Evolutionary conservation across 257 asterid genomes (phyloP).

Genomic region (Penstemon eatonii): DNA sequence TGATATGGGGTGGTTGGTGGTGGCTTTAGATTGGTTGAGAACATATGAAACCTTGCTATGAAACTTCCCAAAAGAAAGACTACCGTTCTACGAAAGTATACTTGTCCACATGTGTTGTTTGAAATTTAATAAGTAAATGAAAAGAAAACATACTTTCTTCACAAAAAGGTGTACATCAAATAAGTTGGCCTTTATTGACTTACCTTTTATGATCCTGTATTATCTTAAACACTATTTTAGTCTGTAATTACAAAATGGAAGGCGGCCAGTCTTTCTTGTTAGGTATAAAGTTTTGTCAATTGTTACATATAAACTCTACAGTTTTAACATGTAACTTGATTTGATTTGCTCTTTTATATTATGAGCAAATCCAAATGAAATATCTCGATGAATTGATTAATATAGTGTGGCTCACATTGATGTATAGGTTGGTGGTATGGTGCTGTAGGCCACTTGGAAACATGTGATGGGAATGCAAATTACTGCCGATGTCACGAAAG

Average conservation of each 20-base stretch:
- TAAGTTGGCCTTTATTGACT: constrained; percentile 38
- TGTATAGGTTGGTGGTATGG: constrained; percentile 97
- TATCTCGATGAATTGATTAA: constrained; percentile 27
- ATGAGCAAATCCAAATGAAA: constrained; percentile 32
- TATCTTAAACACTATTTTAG: neutral
- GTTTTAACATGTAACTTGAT: constrained; percentile 12
- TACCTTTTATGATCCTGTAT: constrained; percentile 13
- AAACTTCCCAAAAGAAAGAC: neutral
- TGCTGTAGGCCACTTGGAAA: constrained; percentile 84
- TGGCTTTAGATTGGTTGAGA: constrained; percentile 22
- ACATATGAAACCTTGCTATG: constrained; percentile 22
- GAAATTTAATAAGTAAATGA: neutral
- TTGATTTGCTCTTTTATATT: constrained; percentile 20
- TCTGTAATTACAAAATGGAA: constrained; percentile 17
- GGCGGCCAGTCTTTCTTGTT: constrained; percentile 35
- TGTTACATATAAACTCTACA: constrained; percentile 11
- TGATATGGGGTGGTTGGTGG: constrained; percentile 24
- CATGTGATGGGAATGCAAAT: constrained; percentile 65
- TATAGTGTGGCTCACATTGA: constrained; percentile 27
- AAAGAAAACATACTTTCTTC: constrained; percentile 6
- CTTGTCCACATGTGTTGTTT: constrained; percentile 17
- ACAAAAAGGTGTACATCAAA: constrained; percentile 19
- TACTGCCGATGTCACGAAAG: constrained; percentile 75
- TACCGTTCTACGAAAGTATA: neutral
- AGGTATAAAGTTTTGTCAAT: constrained; percentile 29